phyloP scores from a whole-genome alignment of 1,284 basidiomycete species.

The Tetrapyrgos nigripes region DNA sequence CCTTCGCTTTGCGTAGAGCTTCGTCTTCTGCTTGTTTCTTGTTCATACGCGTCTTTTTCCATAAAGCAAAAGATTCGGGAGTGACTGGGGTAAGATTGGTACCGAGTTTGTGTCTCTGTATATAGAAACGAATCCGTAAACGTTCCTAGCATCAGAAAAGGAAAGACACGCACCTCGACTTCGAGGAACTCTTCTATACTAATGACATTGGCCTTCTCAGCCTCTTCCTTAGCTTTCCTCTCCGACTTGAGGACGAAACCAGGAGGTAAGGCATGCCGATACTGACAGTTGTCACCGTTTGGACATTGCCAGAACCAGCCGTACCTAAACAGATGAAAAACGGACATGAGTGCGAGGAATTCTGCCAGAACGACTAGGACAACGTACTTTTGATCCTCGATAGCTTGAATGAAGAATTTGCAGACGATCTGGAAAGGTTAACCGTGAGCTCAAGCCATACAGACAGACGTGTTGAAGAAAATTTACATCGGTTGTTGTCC shows the following conservation, averaged over 20 bases:
- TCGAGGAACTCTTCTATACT: constrained; percentile 98
- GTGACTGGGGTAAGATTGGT: constrained; percentile 96
- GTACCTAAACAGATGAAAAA: constrained; percentile 52
- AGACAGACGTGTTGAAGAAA: constrained; percentile 2
- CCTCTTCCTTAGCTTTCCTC: constrained; percentile 84
- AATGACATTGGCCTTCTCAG: constrained; percentile 89
- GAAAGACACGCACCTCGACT: constrained; percentile 74
- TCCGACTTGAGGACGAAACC: constrained; percentile 96
- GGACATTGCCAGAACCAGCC: constrained; percentile 97
- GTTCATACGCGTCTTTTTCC: constrained; percentile 94
- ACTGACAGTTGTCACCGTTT: constrained; percentile 90
- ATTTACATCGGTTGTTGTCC: constrained; percentile 89
- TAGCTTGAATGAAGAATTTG: constrained; percentile 97
- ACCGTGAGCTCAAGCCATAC: constrained; percentile 9
- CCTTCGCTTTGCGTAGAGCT: constrained; percentile 85
- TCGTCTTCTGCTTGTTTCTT: constrained; percentile 92
- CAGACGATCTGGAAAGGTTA: constrained; percentile 81
- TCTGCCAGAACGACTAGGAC: not conserved
- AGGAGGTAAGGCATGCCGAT: constrained; percentile 94
- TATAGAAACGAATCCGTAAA: not conserved
- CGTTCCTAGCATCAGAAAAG: not conserved
- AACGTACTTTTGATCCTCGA: constrained; percentile 87
- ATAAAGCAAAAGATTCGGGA: constrained; percentile 88
- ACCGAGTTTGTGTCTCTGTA: constrained; percentile 92
- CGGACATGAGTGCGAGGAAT: constrained; percentile 18